Evolutionary conservation across 768 basidiomycete species (phyloP).

Genomic region (Mycena pura): DNA sequence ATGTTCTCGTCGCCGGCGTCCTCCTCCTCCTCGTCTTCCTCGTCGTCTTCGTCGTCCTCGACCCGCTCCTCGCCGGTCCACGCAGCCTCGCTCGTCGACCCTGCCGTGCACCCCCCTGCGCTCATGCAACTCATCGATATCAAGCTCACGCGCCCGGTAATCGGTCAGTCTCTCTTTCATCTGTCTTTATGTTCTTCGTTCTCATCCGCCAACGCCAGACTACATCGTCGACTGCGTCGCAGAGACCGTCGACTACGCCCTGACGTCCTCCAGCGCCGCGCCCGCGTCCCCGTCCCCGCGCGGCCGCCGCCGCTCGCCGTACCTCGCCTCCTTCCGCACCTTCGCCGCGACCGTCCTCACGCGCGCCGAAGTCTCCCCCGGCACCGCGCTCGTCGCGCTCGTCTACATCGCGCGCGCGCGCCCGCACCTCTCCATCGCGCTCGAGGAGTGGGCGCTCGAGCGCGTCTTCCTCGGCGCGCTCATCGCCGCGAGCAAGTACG

Average conservation of each 20-base stretch:
- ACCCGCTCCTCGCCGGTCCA: not conserved
- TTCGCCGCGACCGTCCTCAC: conserved; percentile 73
- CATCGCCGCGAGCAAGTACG: conserved; percentile 87
- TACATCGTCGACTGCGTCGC: conserved; percentile 72
- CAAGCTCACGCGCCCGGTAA: conserved; percentile 64
- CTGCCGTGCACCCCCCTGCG: conserved; percentile 65
- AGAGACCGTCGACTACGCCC: conserved; percentile 79
- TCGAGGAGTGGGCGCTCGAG: conserved; percentile 88
- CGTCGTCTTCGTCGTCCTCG: not conserved
- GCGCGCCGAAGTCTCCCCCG: conserved; percentile 75
- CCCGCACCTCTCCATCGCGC: conserved; percentile 79
- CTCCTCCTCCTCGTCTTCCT: not conserved
- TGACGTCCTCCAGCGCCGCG: conserved; percentile 60
- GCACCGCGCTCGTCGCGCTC: conserved; percentile 72
- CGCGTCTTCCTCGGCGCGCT: conserved; percentile 92
- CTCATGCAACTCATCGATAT: conserved; percentile 73
- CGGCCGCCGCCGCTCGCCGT: conserved; percentile 57
- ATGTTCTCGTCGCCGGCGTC: not conserved
- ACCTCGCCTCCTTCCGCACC: conserved; percentile 56
- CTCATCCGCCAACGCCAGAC: no score
- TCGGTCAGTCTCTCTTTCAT: conserved; percentile 56
- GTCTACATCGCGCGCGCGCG: conserved; percentile 81
- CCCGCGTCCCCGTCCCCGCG: conserved; percentile 19
- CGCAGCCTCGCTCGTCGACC: conserved; percentile 57
- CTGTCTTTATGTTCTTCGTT: not conserved